Evolutionary conservation across 352 stramenopile species (phyloP), one percentile per base, ranked within the genome.

Genomic region (Pythium brassicae): DNA sequence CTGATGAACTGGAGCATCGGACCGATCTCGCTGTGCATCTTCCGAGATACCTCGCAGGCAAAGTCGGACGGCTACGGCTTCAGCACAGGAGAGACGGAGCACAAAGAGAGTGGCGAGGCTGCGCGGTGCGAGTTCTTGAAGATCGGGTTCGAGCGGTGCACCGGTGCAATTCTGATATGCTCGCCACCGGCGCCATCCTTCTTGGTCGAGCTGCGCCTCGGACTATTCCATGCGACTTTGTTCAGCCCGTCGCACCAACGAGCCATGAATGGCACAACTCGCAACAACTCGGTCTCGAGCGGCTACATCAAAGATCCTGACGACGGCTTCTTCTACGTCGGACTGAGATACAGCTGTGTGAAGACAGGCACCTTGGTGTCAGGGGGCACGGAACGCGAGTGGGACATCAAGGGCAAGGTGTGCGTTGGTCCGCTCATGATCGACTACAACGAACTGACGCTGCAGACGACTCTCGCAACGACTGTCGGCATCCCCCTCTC

Each of bases 311-410:
- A 68, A 17, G 71, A 83, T 26, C 68, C 64, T 0, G 68, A 71
- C 53, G 80, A 92, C 50, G 79, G 82, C 11, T 92, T 85, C 47
- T 62, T 90, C 15, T 92, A 90, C 57, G 23, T 87, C 40, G 82
- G 82, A 5, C 45, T 90, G 37, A 87, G 78, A 48, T 90, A 89
- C 61, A 78, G 77, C 27, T 63, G 62, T 43, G 68, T 63, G 26
- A 46, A 59, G 25, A n/a, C 25, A 17, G 20, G 35, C 23, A 22
- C 15, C 43, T 55, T 10, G 61, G 62, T 35, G 48, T 53, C 3
- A 40, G 53, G 27, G 35, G 46, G 47, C 61, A 57, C 6, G 45
- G 49, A 50, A 61, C 52, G n/a, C 20, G 19, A 73, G 23, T 76
- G 76, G 61, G 69, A 78, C n/a, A 29, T 88, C 43, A 87, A 87